These are phyloP conservation scores for Backusella australiensis DNA, from an alignment of 192 early-diverging fungal species.

Conservation along the genomic window DNA sequence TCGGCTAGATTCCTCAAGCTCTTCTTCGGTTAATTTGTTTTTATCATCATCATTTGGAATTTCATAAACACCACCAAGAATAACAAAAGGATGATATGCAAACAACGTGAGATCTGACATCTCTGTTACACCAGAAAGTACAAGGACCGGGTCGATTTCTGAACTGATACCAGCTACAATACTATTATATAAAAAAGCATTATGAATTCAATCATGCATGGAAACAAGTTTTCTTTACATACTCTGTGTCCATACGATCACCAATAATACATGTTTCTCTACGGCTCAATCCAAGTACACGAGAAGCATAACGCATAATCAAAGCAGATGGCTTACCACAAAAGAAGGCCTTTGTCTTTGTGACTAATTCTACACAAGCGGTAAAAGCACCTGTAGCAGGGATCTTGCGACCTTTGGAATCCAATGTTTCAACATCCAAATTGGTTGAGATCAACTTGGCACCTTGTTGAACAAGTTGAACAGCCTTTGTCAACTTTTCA, in stretches of 20 bases:
- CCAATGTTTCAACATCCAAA: constrained; percentile 52
- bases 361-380: constrained; percentile 53
- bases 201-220: background rate
- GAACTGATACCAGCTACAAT: constrained; percentile 57
- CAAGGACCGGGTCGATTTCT: constrained; percentile 56
- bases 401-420: constrained; percentile 42
- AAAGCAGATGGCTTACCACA: constrained; percentile 55
- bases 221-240: background rate
- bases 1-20: constrained; percentile 28
- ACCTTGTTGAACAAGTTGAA: constrained; percentile 48
- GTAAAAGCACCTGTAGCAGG: constrained; percentile 58
- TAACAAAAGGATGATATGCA: constrained; percentile 52
- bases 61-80: constrained; percentile 49
- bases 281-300: constrained; percentile 46
- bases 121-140: constrained; percentile 52
- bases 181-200: background rate
- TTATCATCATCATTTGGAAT: constrained; percentile 28
- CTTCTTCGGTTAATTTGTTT: constrained; percentile 17
- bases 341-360: constrained; percentile 56
- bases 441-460: constrained; percentile 63
- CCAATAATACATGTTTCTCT: constrained; percentile 62
- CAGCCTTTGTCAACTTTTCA: constrained; percentile 52
- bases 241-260: constrained; percentile 65
- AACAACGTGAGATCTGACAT: constrained; percentile 38
- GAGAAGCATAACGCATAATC: constrained; percentile 59